Conservation (phyloP, 75 land plant species). For the Pinus albicaulis region DNA sequence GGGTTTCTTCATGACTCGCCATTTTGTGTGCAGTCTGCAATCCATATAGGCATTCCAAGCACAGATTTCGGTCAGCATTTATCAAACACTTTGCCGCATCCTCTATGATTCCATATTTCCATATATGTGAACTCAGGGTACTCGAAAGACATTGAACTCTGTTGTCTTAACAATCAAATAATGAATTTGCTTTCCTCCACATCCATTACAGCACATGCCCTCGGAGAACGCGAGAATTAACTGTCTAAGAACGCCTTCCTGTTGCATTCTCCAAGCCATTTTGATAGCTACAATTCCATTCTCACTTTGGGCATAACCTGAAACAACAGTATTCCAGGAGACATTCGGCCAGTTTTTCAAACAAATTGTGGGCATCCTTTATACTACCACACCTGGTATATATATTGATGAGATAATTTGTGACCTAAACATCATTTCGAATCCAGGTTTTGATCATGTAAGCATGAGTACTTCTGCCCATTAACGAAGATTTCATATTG, state of each 20-base stretch:
- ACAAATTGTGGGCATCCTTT: constrained; percentile 28
- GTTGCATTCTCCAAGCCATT: constrained; percentile 18
- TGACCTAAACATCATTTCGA: constrained; percentile 28
- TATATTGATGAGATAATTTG: constrained; percentile 47
- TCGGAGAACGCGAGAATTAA: constrained; percentile 17
- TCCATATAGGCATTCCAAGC: constrained; percentile 33
- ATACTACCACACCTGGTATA: constrained; percentile 40
- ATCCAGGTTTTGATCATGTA: constrained; percentile 32
- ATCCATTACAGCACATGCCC: constrained; percentile 16
- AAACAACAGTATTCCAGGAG: constrained; percentile 56
- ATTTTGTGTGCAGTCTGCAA: constrained; percentile 5
- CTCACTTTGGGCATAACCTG: constrained; percentile 62
- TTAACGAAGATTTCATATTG: constrained; percentile 25
- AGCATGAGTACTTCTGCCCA: constrained; percentile 30
- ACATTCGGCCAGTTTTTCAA: constrained; percentile 40
- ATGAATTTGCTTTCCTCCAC: constrained; percentile 24
- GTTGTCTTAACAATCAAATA: constrained; percentile 5
- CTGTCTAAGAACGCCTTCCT: constrained; percentile 5
- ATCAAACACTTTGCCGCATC: constrained; percentile 13
- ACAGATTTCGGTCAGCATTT: constrained; percentile 7
- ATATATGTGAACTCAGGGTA: constrained; percentile 33
- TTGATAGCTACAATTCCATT: constrained; percentile 45
- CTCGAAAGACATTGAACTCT: constrained; percentile 8
- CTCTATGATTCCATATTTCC: constrained; percentile 20
- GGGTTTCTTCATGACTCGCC: no score